phyloP scores from a whole-genome alignment of 2,329 filamentous ascomycete species.

The Alternaria ethzedia region DNA sequence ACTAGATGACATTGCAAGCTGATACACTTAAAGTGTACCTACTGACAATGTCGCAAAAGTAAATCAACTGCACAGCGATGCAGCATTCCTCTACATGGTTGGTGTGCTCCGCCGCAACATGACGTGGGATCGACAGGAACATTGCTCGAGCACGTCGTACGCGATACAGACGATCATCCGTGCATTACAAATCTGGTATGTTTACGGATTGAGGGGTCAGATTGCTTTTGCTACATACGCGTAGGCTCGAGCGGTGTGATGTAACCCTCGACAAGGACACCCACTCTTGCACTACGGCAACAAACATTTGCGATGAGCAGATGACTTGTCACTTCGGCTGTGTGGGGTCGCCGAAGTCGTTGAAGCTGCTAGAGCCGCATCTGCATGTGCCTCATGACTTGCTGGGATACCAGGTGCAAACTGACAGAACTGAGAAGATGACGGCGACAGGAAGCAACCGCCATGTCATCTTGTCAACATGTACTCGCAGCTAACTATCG shows the following conservation, averaged over 20 bases:
- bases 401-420: neutral
- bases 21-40: neutral
- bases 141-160: neutral
- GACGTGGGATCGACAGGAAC: conserved; percentile 1
- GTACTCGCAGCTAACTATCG: neutral
- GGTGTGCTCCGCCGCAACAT: neutral
- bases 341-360: neutral
- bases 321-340: neutral
- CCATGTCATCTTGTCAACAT: neutral
- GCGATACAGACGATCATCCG: neutral
- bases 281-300: neutral
- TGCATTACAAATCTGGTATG: neutral
- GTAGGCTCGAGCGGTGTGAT: neutral
- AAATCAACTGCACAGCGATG: neutral
- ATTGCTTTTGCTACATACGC: neutral
- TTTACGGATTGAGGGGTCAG: neutral
- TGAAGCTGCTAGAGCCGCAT: neutral
- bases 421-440: neutral
- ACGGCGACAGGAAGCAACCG: neutral
- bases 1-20: neutral
- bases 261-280: neutral
- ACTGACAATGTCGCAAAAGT: neutral
- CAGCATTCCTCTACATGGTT: neutral
- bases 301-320: neutral
- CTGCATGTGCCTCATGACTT: neutral